Base-by-base conservation (phyloP, 305 asterid species). In the Andrographis paniculata region DNA sequence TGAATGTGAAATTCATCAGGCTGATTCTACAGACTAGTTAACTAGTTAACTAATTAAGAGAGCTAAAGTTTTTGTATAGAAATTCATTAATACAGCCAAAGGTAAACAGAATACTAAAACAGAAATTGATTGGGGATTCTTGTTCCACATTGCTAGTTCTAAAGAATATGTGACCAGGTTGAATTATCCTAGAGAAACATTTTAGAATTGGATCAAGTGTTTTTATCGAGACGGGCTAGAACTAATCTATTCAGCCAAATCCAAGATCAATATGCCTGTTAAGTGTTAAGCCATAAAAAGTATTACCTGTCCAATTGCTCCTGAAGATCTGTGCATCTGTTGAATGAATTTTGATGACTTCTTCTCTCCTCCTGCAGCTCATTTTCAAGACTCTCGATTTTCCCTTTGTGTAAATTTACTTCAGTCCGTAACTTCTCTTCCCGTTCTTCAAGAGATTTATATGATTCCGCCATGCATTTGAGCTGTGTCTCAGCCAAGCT, bases 381-480 rank as follows among this genome's bases (percentile, higher is more conserved):
- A 52, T 50, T 62, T 8, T 73, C 93, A 64, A 86, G 56, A 68
- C 53, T 68, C 42, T 70, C 72, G 41, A 79, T 61, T 61, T 69
- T 86, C 43, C 66, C 87, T 52, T 53, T 84, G 18, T 83, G 95
- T 46, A 67, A 51, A 69, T 73, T 69, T 10, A 80, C 69, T 71
- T 86, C 96, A 53, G 63, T 67, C 61, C 80, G 86, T 33, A 91
- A 74, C 47, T 79, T 83, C 60, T 75, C 91, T 10, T 93, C 76
- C 18, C 93, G 83, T 19, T 72, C 55, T 70, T 91, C 99, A 55
- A 91, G 99, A 16, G 80, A 64, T 38, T 70, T 87, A 71, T 91
- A 91, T 3, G 99, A 91, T 60, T 86, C 96, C 6, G 94, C 94
- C 99, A 91, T 91, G 72, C 99, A 91, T 63, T 83, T 91, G 56